Conservation (phyloP, 176 grass and related monocot species). For the Oryza nivara region DNA sequence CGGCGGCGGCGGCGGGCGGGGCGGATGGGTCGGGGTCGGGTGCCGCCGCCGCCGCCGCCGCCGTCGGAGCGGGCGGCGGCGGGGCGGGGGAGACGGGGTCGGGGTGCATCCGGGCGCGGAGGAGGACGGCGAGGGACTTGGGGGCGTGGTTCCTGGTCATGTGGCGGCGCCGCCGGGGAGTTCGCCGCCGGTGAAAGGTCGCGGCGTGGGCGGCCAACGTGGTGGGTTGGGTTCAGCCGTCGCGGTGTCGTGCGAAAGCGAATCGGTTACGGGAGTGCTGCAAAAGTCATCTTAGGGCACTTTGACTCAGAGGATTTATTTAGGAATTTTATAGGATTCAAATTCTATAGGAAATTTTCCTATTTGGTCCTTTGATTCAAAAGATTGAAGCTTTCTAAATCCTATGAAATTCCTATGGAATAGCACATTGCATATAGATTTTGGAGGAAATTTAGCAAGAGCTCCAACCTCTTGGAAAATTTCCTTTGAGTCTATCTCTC, state of each 20-base stretch:
- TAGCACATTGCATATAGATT: too few species aligned
- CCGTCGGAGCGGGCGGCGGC: constrained; percentile 7
- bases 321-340: too few species aligned
- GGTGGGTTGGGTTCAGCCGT: constrained; percentile 10
- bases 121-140: constrained; percentile 70
- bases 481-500: too few species aligned
- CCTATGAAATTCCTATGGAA: too few species aligned
- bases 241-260: background rate
- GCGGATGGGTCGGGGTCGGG: background rate
- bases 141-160: constrained; percentile 69
- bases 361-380: too few species aligned
- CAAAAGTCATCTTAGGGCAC: background rate
- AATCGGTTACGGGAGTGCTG: background rate
- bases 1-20: background rate
- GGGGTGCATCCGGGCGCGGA: constrained; percentile 74
- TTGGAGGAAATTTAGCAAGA: too few species aligned
- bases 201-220: background rate
- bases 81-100: constrained; percentile 24
- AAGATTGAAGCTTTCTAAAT: too few species aligned
- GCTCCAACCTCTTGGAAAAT: too few species aligned
- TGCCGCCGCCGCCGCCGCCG: background rate
- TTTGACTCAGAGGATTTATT: too few species aligned
- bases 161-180: background rate
- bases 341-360: too few species aligned
- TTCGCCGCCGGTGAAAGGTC: constrained; percentile 6